phyloP scores from a whole-genome alignment of 208 protist species.

The Leptomonas seymouri region DNA sequence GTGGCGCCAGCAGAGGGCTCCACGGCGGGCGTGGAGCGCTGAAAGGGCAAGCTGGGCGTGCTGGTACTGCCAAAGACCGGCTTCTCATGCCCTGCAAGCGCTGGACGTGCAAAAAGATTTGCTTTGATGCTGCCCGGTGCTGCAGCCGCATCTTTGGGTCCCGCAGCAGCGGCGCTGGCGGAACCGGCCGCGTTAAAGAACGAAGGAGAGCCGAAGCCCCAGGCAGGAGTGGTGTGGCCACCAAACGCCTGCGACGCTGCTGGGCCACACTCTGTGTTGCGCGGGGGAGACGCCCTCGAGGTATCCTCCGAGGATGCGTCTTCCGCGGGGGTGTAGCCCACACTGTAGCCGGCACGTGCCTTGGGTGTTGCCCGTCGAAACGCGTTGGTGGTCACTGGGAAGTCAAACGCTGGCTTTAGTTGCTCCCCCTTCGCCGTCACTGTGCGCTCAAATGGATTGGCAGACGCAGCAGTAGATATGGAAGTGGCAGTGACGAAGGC shows the following conservation, averaged over 20 bases:
- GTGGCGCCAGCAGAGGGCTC: neutral
- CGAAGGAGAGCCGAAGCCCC: neutral
- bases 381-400: neutral
- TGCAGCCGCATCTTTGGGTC: neutral
- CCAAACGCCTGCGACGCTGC: neutral
- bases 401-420: neutral
- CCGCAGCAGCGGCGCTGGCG: too few relatives aligned
- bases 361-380: slow-evolving; percentile 23
- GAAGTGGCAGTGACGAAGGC: neutral
- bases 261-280: neutral
- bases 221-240: neutral
- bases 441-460: neutral
- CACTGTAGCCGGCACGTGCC: slow-evolving; percentile 21
- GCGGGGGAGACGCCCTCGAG: neutral
- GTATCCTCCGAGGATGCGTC: slow-evolving; percentile 13
- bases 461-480: neutral
- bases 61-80: too few relatives aligned
- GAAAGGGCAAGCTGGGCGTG: too few relatives aligned
- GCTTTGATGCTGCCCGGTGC: too few relatives aligned
- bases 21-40: too few relatives aligned
- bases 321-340: slow-evolving; percentile 12
- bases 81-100: too few relatives aligned
- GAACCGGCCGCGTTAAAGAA: too few relatives aligned
- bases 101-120: too few relatives aligned
- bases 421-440: neutral